Evolutionary conservation across 768 basidiomycete species (phyloP), one percentile per base, ranked within the genome.

Genomic region (Sarcomyxa edulis): DNA sequence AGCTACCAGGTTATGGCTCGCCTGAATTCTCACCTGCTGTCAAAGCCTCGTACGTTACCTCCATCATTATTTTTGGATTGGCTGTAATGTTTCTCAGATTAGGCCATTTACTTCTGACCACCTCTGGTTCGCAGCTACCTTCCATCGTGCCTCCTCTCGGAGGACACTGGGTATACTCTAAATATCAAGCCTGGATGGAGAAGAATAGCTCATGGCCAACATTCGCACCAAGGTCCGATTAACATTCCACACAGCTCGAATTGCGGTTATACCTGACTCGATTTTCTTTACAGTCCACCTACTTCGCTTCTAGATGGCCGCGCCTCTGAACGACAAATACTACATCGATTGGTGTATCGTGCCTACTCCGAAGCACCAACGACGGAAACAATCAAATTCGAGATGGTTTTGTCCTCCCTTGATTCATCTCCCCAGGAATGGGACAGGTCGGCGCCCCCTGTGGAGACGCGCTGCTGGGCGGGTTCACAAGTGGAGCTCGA

Each of bases 181-280:
- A 71, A 15, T 49, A 76, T 26, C 54, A 73, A 27, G 48, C 66
- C 18, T 77, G 76, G 78, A 49, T 74, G 6, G 42, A 58, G 48
- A 50, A 54, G 2, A 50, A 59, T 14, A 47, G 51, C 28, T 44
- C 51, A 9, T 56, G 58, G 33, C 43, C 61, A 36, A 43, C 64
- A n/a, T 81, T 81, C 47, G 62, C 76, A 33, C 67, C 76, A 24
- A 76, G 71, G 80, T 81, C 37, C n/a, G n/a, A n/a, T n/a, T n/a
- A n/a, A n/a, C n/a, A n/a, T n/a, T n/a, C n/a, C n/a, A n/a, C n/a
- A 42, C 40, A 37, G 31, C 24, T 37, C 29, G 15, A 4, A 22
- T 32, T 16, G 26, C 18, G 14, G 10, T 29, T 32, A 24, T 15
- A 19, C 24, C 10, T 38, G 22, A 12, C 25, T 22, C 3, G 11